Percentiles rank a stretch among this genome's conserved stretches.
Evolutionary conservation across 805 yeast species (phyloP).

Genomic region (Metschnikowia koreensis): DNA sequence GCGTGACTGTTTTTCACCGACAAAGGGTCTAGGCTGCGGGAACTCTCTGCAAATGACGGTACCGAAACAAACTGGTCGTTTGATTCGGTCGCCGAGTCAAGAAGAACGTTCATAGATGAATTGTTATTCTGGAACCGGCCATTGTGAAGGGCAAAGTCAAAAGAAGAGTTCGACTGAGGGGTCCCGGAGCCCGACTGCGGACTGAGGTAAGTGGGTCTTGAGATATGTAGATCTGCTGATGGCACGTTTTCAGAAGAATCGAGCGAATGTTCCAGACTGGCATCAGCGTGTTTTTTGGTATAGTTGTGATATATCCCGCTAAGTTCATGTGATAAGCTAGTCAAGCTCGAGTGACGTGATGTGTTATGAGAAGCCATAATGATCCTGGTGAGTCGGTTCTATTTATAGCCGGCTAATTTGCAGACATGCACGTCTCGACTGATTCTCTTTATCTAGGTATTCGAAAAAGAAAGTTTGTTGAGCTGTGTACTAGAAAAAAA

Average conservation of each 20-base stretch:
- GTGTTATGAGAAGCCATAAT: slow-evolving; percentile 5
- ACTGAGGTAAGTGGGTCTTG: background rate
- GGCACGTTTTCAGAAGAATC: slow-evolving; percentile 12
- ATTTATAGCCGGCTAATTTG: background rate
- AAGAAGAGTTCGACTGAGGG: slow-evolving; percentile 28
- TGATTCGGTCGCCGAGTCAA: slow-evolving; percentile 26
- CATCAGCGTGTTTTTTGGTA: slow-evolving; percentile 1
- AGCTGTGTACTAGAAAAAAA: background rate
- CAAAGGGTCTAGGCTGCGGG: slow-evolving; percentile 2
- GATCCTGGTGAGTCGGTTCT: background rate
- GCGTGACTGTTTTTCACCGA: slow-evolving; percentile 2
- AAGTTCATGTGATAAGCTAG: slow-evolving; percentile 17
- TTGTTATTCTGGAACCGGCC: slow-evolving; percentile 21
- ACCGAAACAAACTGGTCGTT: slow-evolving; percentile 20
- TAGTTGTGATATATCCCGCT: slow-evolving; percentile 15
- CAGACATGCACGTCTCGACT: background rate
- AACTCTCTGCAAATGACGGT: slow-evolving; percentile 2
- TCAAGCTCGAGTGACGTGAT: slow-evolving; percentile 12
- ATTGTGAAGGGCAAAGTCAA: slow-evolving; percentile 30
- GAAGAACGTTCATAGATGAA: slow-evolving; percentile 36
- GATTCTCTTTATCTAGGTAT: background rate
- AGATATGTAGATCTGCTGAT: background rate
- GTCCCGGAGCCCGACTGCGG: slow-evolving; percentile 28
- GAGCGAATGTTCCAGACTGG: slow-evolving; percentile 5
- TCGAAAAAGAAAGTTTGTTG: too few species aligned